Evolutionary conservation across 2,329 filamentous ascomycete species (phyloP).

Genomic region (Cladosporium austrohemisphaericum): DNA sequence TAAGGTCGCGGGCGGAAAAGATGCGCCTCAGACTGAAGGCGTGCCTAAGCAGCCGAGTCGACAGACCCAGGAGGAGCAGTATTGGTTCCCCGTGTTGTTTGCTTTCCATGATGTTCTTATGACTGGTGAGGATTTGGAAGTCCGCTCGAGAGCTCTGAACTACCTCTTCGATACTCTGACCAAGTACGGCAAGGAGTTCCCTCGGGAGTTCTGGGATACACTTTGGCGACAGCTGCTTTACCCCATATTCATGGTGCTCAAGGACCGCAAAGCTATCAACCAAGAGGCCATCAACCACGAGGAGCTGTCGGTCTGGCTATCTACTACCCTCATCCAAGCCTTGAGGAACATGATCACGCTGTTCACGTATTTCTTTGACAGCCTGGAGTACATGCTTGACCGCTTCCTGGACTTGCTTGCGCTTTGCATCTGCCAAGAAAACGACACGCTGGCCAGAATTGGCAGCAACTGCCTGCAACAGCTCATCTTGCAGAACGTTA

Average conservation of each 20-base stretch:
- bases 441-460: conserved; percentile 95
- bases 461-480: conserved; percentile 98
- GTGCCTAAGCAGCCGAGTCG: conserved; percentile 63
- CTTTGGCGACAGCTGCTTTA: conserved; percentile 95
- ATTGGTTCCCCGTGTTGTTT: conserved; percentile 97
- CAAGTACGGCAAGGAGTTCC: conserved; percentile 85
- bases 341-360: conserved; percentile 97
- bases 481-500: conserved; percentile 91
- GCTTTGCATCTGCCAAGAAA: conserved; percentile 97
- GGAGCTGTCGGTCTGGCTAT: conserved; percentile 96
- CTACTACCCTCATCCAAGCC: conserved; percentile 98
- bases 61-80: conserved; percentile 92
- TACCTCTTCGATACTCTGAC: conserved; percentile 96
- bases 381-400: conserved; percentile 95
- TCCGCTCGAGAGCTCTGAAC: conserved; percentile 80
- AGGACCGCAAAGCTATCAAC: conserved; percentile 87
- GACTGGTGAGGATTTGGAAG: conserved; percentile 97
- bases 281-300: conserved; percentile 92
- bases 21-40: conserved; percentile 47
- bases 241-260: conserved; percentile 96
- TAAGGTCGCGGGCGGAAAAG: conserved; percentile 45
- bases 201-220: conserved; percentile 95
- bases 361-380: conserved; percentile 97
- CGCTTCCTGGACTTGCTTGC: conserved; percentile 92
- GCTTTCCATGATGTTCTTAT: conserved; percentile 98